Base-by-base conservation (phyloP, 306 rosid genomes). In the Pyrus pyrifolia region DNA sequence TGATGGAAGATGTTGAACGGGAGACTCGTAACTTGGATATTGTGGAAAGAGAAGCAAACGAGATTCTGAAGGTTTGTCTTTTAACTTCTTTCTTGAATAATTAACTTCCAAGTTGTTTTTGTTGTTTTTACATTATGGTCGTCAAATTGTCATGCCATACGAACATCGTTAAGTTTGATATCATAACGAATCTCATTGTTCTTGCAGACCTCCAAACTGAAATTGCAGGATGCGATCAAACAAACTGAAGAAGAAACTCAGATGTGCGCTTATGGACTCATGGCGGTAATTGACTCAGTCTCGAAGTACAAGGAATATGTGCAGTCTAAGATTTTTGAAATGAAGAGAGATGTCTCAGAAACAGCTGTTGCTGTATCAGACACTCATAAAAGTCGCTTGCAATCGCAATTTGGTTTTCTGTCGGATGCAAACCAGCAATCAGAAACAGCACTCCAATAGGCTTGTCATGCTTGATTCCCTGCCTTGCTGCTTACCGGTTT, bases 11-110 rank as follows among this genome's bases (percentile, higher is more conserved):
- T 64, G 77, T 92, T 27, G 80, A 88, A 31, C 70, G 21, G 72
- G 88, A 88, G 75, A 87, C 84, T 70, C 85, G 33, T 73, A 85
- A 88, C 67, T 62, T 95, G 77, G 81, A 83, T 77, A 74, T 65
- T 67, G 79, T 89, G 87, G 96, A 92, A 81, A 79, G 80, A 81
- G 97, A 92, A 82, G 97, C 88, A 17, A 89, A 78, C 3, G 92
- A 84, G 53, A 86, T 88, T 88, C 78, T 88, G 61, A 83, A 91
- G 96, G 98, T 94, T 83, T 60, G 33, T 58, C 44, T 40, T 40
- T 15, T 11, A 21, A 25, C 17, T 23, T 11, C 4, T 7, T 55
- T 40, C 29, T 55, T 35, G 31, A 31, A 30, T 14, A 6, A 21
- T 4, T 49, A 51, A 45, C 15, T 30, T 5, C 1, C 29, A 63